phyloP scores from a whole-genome alignment of 768 basidiomycete genomes.

The Boletus pseudo-olivaceus region DNA sequence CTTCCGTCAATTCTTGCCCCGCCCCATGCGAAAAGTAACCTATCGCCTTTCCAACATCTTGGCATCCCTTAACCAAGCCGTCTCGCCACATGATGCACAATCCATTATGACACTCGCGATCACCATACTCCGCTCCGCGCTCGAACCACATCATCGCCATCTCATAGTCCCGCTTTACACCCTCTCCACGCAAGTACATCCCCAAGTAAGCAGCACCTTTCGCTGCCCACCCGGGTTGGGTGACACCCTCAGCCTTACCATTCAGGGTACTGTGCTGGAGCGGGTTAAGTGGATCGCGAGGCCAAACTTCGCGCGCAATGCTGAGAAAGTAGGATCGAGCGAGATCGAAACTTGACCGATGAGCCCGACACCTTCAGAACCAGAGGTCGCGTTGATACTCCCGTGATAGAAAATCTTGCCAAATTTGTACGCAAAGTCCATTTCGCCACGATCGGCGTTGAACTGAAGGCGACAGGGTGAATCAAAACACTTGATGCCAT shows the following conservation, averaged over 20 bases:
- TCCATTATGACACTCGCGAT: constrained; percentile 86
- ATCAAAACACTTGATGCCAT: not conserved
- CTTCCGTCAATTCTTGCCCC: constrained; percentile 85
- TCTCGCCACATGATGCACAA: constrained; percentile 92
- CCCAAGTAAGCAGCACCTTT: constrained; percentile 87
- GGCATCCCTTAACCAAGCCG: constrained; percentile 68
- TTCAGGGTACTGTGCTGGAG: constrained; percentile 40
- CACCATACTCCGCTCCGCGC: constrained; percentile 73
- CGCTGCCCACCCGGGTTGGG: constrained; percentile 61
- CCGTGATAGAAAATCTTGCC: constrained; percentile 96
- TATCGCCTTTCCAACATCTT: constrained; percentile 64
- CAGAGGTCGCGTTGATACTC: constrained; percentile 81
- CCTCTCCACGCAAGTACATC: constrained; percentile 94
- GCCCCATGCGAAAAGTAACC: constrained; percentile 75
- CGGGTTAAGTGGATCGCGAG: constrained; percentile 63
- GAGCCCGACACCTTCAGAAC: constrained; percentile 90
- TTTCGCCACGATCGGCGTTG: constrained; percentile 90
- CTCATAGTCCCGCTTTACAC: constrained; percentile 70
- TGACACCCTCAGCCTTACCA: constrained; percentile 49
- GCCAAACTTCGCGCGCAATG: constrained; percentile 86
- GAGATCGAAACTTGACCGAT: constrained; percentile 69
- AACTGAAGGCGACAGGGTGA: constrained; percentile 49
- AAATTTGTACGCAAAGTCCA: constrained; percentile 83
- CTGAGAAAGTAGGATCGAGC: constrained; percentile 82
- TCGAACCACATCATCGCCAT: constrained; percentile 94